Evolutionary conservation across 306 rosid species (phyloP).

Genomic region (Styphnolobium japonicum): DNA sequence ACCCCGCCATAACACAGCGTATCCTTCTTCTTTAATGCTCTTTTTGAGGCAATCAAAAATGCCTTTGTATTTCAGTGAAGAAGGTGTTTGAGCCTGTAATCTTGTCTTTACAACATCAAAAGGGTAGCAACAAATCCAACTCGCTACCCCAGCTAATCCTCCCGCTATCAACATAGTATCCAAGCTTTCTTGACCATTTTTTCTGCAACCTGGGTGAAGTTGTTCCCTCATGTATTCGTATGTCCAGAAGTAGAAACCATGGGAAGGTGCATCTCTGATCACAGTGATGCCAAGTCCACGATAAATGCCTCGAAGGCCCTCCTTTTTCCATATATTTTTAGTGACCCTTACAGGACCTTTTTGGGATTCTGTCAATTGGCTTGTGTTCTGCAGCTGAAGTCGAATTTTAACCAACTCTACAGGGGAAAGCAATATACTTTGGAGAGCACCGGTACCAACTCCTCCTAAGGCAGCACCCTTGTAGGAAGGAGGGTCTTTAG

Average conservation of each 20-base stretch:
- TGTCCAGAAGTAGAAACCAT: conserved; percentile 74
- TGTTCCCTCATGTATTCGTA: conserved; percentile 71
- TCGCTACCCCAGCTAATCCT: conserved; percentile 83
- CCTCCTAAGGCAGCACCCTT: conserved; percentile 78
- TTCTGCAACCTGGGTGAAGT: conserved; percentile 83
- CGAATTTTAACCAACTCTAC: conserved; percentile 75
- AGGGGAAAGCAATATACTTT: conserved; percentile 61
- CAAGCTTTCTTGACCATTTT: conserved; percentile 53
- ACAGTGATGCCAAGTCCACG: conserved; percentile 67
- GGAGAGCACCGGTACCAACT: conserved; percentile 67
- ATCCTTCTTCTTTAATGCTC: conserved; percentile 65
- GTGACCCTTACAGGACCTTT: conserved; percentile 51
- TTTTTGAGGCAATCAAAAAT: conserved; percentile 64
- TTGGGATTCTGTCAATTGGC: conserved; percentile 15
- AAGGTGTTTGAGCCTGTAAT: conserved; percentile 60
- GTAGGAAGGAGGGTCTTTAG: conserved; percentile 66
- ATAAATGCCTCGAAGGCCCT: conserved; percentile 62
- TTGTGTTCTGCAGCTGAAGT: conserved; percentile 59
- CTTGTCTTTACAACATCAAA: conserved; percentile 80
- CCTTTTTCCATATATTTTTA: conserved; percentile 53
- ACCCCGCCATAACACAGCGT: conserved; percentile 63
- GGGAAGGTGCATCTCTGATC: conserved; percentile 70
- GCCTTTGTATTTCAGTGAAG: conserved; percentile 52
- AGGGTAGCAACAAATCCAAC: conserved; percentile 81
- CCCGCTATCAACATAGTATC: conserved; percentile 70